phyloP scores from a whole-genome alignment of 352 stramenopile genomes.

The Bremia lactucae region DNA sequence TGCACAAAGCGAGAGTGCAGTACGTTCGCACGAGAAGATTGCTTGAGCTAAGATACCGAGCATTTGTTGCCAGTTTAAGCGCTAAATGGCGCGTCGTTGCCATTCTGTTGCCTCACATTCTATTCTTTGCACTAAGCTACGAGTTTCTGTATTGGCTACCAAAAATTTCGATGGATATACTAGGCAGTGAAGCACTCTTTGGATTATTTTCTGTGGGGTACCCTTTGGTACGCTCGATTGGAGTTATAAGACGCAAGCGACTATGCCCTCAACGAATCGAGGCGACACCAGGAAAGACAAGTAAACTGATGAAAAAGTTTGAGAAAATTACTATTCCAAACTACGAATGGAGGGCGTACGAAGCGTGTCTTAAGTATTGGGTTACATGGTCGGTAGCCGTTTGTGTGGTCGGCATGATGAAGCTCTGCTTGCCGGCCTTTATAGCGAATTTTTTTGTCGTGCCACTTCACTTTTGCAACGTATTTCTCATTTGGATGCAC shows the following conservation, averaged over 20 bases:
- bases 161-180: constrained; percentile 30
- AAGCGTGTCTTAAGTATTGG: constrained; percentile 80
- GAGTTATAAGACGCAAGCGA: constrained; percentile 44
- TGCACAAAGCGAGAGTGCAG: constrained; percentile 36
- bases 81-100: constrained; percentile 51
- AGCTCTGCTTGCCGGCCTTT: constrained; percentile 59
- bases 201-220: constrained; percentile 52
- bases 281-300: constrained; percentile 4
- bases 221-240: constrained; percentile 54
- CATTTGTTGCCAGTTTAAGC: constrained; percentile 58
- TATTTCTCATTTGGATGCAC: constrained; percentile 76
- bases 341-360: constrained; percentile 57
- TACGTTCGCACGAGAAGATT: constrained; percentile 41
- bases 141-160: constrained; percentile 48
- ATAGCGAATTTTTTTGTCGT: constrained; percentile 38
- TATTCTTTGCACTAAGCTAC: constrained; percentile 56
- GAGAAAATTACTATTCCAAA: constrained; percentile 24
- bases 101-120: constrained; percentile 51
- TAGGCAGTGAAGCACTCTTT: constrained; percentile 46
- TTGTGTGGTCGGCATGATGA: constrained; percentile 37
- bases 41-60: constrained; percentile 50
- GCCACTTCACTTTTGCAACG: constrained; percentile 49
- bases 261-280: constrained; percentile 29
- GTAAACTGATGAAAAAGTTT: constrained; percentile 20
- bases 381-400: constrained; percentile 60